Evolutionary conservation across 768 basidiomycete genomes (phyloP), one percentile per base, ranked within the genome.

Genomic region (Suillus hirtellus): DNA sequence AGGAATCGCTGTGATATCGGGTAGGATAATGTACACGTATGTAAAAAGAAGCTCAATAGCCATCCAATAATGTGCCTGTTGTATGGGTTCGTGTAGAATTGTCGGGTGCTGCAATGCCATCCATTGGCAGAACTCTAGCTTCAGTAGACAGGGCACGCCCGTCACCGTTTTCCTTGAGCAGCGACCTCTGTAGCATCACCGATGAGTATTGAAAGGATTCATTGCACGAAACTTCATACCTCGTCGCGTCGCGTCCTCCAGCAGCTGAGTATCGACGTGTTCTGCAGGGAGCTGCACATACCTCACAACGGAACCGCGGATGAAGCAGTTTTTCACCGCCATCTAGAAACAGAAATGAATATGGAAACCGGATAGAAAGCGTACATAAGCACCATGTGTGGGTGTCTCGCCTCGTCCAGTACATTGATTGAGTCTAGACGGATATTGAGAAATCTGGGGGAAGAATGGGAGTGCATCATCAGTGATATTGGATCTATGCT

Each of bases 251-350:
- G 96, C 96, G 74, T 99, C 96, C 77, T 99, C 96, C 46, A 99
- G 75, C 59, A 99, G 77, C 68, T 96, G 95, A 2, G 95, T 97
- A 76, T 99, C 97, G 63, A 99, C 94, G 65, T 92, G 91, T 66
- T 92, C 89, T 31, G 93, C 87, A 3, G 95, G 94, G 61, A 99
- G 82, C 73, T 96, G 93, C 21, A 99, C 97, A 71, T 99, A 99
- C 68, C 97, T 90, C 60, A 99, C 96, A 15, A 99, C 97, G 19
- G 95, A 96, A 66, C 97, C 97, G 49, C 97, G 90, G 70, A 99
- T 99, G 74, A 99, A 99, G 75, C 95, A 97, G 76, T 99, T 99
- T 80, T 96, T 96, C 49, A 99, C 95, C 0, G 96, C 95, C 89
- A 98, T 95, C 96, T 99, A 69, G 42, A 42, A 53, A 19, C 62